Conservation (phyloP, 352 stramenopile species). For the Phytopythium chamaehyphon region DNA sequence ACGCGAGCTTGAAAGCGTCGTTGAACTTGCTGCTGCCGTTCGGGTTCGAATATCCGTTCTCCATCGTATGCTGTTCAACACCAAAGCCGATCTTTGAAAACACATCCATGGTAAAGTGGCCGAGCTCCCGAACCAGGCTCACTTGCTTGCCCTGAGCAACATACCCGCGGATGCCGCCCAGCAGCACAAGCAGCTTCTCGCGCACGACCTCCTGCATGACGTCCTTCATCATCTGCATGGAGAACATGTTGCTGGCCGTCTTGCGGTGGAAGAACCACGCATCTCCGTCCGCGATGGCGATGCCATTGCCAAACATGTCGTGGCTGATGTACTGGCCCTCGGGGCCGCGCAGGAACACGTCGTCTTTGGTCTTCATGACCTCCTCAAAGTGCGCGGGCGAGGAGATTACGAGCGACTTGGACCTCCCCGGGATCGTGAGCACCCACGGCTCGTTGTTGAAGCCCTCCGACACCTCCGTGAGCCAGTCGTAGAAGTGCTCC, state of each 20-base stretch:
- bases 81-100: conserved; percentile 21
- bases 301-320: conserved; percentile 17
- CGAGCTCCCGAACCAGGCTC: conserved; percentile 10
- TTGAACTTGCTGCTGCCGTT: conserved; percentile 9
- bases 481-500: conserved; percentile 45
- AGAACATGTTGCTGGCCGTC: conserved; percentile 24
- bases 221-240: conserved; percentile 24
- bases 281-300: conserved; percentile 24
- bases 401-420: conserved; percentile 10
- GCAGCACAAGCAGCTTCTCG: conserved; percentile 12
- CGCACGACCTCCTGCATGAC: conserved; percentile 18
- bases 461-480: conserved; percentile 27
- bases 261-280: conserved; percentile 42
- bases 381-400: conserved; percentile 9
- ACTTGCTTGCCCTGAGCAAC: conserved; percentile 6
- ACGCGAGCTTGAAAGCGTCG: conserved; percentile 11
- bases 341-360: conserved; percentile 6
- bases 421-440: conserved; percentile 8
- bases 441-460: conserved; percentile 24
- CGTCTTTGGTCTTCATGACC: conserved; percentile 9
- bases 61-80: conserved; percentile 10
- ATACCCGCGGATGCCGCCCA: conserved; percentile 1
- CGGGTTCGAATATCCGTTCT: conserved; percentile 5
- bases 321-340: conserved; percentile 5
- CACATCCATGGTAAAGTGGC: conserved; percentile 20